A percentile compares a stretch with the other conserved stretches of the same genome.
Conservation (phyloP, 345 rosid genomes). For the Hypericum perforatum region DNA sequence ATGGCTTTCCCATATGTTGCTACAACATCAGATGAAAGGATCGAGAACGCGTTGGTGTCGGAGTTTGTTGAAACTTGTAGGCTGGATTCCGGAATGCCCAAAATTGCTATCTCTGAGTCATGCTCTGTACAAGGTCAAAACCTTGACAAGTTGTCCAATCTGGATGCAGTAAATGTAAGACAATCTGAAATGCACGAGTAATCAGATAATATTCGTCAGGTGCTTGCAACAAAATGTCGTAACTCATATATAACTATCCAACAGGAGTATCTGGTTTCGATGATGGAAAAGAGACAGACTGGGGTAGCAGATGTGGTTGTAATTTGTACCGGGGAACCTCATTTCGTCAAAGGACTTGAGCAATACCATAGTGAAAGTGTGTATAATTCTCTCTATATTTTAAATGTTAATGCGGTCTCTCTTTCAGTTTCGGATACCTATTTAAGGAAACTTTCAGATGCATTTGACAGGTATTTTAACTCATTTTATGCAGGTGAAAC, state of each 20-base stretch:
- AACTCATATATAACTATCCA: neutral
- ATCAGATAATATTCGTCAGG: neutral
- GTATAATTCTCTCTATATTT: slow-evolving; percentile 15
- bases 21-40: slow-evolving; percentile 58
- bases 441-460: slow-evolving; percentile 5
- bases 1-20: slow-evolving; percentile 86
- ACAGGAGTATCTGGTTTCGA: slow-evolving; percentile 64
- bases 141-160: slow-evolving; percentile 49
- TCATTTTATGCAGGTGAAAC: slow-evolving; percentile 40
- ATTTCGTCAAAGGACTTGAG: slow-evolving; percentile 28
- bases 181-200: neutral
- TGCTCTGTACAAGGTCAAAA: slow-evolving; percentile 55
- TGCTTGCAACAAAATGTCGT: too few relatives aligned
- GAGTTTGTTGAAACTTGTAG: slow-evolving; percentile 63
- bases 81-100: slow-evolving; percentile 30
- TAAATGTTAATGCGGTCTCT: neutral
- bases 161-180: slow-evolving; percentile 55
- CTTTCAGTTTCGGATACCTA: slow-evolving; percentile 2
- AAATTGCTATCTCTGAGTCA: slow-evolving; percentile 62
- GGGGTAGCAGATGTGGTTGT: slow-evolving; percentile 69
- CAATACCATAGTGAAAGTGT: slow-evolving; percentile 47
- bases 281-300: slow-evolving; percentile 43
- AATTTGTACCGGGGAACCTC: slow-evolving; percentile 46
- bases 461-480: slow-evolving; percentile 3
- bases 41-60: slow-evolving; percentile 62